A percentile compares a stretch with the other conserved stretches of the same genome.
Conservation (phyloP, 2,329 filamentous ascomycete species). For the Zasmidium angulare region DNA sequence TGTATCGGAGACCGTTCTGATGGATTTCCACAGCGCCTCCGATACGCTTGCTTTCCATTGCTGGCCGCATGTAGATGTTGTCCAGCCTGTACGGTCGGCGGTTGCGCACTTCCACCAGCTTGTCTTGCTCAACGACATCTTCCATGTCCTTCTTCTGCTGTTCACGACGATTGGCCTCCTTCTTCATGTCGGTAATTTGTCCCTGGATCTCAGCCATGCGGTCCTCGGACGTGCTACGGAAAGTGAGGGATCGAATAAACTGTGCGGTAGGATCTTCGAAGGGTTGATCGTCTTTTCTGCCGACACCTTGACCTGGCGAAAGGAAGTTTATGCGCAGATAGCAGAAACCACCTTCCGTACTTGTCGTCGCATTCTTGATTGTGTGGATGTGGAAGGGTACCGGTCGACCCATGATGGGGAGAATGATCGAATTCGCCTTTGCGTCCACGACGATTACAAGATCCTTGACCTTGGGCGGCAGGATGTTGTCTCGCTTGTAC, state of each 20-base stretch:
- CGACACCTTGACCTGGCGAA: conserved; percentile 94
- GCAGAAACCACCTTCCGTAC: conserved; percentile 89
- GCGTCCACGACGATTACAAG: conserved; percentile 85
- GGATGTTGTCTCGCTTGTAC: conserved; percentile 95
- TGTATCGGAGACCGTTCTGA: conserved; percentile 95
- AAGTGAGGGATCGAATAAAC: conserved; percentile 92
- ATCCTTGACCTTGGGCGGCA: conserved; percentile 79
- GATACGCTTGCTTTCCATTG: conserved; percentile 94
- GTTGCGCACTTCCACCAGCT: conserved; percentile 90
- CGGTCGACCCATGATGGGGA: conserved; percentile 95
- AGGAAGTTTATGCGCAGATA: conserved; percentile 97
- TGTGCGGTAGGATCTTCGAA: conserved; percentile 96
- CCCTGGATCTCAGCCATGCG: conserved; percentile 88
- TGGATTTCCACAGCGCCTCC: conserved; percentile 96
- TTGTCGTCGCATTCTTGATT: conserved; percentile 98
- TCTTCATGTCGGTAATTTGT: conserved; percentile 95
- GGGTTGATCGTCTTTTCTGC: conserved; percentile 93
- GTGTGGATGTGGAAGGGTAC: conserved; percentile 98
- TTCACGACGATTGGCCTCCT: conserved; percentile 85
- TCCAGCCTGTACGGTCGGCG: conserved; percentile 87
- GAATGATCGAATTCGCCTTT: conserved; percentile 85
- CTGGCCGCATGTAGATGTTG: conserved; percentile 92
- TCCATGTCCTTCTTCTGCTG: conserved; percentile 99
- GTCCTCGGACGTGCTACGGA: conserved; percentile 84
- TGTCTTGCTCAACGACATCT: conserved; percentile 98